phyloP scores from a whole-genome alignment of 2,329 filamentous ascomycete species.

The Aureobasidium pullulans region DNA sequence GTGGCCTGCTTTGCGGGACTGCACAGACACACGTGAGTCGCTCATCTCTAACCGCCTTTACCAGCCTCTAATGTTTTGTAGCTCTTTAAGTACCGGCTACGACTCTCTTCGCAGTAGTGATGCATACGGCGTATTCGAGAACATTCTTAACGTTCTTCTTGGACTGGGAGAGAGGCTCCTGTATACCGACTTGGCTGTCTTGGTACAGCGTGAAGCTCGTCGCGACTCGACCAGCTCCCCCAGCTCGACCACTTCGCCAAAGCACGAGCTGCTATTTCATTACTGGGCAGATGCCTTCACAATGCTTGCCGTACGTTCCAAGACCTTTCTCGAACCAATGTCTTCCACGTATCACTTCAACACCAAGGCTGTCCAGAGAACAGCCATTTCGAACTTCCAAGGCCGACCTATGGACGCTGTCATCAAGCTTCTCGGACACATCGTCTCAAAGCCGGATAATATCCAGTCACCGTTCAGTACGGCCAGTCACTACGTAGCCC shows the following conservation, averaged over 20 bases:
- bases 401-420: not conserved
- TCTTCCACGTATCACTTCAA: not conserved
- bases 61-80: not conserved
- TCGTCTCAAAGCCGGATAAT: not conserved
- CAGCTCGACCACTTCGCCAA: not conserved
- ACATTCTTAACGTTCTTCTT: not conserved
- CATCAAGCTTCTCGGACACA: not conserved
- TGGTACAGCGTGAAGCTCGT: constrained; percentile 1
- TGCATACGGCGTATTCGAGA: not conserved
- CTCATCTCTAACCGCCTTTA: constrained; percentile 12
- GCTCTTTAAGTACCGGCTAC: not conserved
- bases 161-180: not conserved
- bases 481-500: not conserved
- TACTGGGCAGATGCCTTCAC: not conserved
- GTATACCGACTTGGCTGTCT: not conserved
- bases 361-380: not conserved
- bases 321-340: not conserved
- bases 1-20: constrained; percentile 10
- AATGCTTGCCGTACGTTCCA: not conserved
- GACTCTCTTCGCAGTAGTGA: not conserved
- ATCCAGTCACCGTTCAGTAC: not conserved
- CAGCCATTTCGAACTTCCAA: not conserved
- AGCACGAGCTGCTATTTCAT: not conserved
- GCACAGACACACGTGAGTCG: constrained; percentile 18
- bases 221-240: constrained; percentile 10